Conservation (phyloP, 257 asterid genomes). For the Solanum chilense region DNA sequence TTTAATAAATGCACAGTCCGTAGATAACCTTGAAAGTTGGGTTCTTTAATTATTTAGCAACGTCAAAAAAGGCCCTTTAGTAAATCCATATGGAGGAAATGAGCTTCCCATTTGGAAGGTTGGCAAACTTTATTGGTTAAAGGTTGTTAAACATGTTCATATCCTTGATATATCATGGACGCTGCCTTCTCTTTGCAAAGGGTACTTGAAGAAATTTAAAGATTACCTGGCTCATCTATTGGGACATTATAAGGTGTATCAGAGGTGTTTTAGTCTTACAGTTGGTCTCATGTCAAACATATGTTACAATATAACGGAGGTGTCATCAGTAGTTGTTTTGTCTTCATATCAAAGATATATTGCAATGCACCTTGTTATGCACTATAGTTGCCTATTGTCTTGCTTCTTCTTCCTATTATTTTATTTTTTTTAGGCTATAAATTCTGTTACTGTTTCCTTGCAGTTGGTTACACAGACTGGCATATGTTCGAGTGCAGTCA, state of each 20-base stretch:
- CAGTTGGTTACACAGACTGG: neutral
- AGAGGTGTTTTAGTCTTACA: neutral
- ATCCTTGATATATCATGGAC: constrained; percentile 84
- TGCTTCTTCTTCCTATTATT: neutral
- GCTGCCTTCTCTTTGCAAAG: constrained; percentile 74
- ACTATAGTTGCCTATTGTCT: neutral
- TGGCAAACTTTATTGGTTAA: constrained; percentile 76
- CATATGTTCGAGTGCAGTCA: neutral
- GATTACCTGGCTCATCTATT: constrained; percentile 91
- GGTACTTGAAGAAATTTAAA: constrained; percentile 77
- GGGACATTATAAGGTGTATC: constrained; percentile 66
- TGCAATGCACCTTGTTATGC: neutral
- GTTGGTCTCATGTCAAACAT: neutral
- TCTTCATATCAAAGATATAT: neutral
- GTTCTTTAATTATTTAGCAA: constrained; percentile 65
- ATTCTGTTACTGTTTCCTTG: neutral
- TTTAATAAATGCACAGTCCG: constrained; percentile 52
- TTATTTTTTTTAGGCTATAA: neutral
- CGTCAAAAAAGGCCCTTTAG: constrained; percentile 50
- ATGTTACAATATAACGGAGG: neutral
- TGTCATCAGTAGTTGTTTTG: neutral
- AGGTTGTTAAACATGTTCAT: constrained; percentile 92
- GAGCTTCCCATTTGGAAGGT: constrained; percentile 67
- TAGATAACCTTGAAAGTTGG: constrained; percentile 85
- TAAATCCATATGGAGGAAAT: constrained; percentile 32